Conservation (phyloP, 73 alveolate genomes). For the Tetrahymena thermophila region DNA sequence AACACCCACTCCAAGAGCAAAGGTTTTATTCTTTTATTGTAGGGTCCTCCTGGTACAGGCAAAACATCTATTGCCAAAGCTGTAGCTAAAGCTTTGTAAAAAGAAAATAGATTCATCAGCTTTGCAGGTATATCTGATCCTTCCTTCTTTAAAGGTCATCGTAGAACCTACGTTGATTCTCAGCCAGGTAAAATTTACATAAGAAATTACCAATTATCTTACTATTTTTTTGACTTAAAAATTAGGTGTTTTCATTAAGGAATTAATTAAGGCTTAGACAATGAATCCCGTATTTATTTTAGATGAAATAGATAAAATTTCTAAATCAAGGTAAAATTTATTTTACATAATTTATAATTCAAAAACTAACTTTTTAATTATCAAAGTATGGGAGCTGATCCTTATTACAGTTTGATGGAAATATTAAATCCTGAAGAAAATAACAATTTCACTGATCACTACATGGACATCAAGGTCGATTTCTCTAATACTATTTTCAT, state of each 20-base stretch:
- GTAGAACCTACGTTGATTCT: slow-evolving; percentile 75
- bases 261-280: slow-evolving; percentile 48
- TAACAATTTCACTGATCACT: slow-evolving; percentile 61
- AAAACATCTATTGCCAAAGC: slow-evolving; percentile 72
- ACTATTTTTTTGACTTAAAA: background rate
- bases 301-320: slow-evolving; percentile 78
- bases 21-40: slow-evolving; percentile 67
- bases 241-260: slow-evolving; percentile 55
- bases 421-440: slow-evolving; percentile 69
- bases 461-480: slow-evolving; percentile 68
- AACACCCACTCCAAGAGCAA: slow-evolving; percentile 47
- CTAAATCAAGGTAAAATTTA: background rate
- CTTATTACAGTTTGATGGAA: slow-evolving; percentile 56
- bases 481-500: slow-evolving; percentile 67
- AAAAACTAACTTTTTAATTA: slow-evolving; percentile 29
- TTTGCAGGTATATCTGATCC: slow-evolving; percentile 82
- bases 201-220: background rate
- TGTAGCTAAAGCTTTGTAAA: slow-evolving; percentile 64
- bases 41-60: slow-evolving; percentile 88
- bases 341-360: slow-evolving; percentile 13
- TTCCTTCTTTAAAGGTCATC: slow-evolving; percentile 65
- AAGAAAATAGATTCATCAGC: slow-evolving; percentile 60
- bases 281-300: slow-evolving; percentile 73
- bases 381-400: slow-evolving; percentile 37
- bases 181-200: slow-evolving; percentile 51